These are phyloP conservation scores for Metschnikowia kunwiensis DNA, from an alignment of 805 yeast genomes.

Conservation along the genomic window DNA sequence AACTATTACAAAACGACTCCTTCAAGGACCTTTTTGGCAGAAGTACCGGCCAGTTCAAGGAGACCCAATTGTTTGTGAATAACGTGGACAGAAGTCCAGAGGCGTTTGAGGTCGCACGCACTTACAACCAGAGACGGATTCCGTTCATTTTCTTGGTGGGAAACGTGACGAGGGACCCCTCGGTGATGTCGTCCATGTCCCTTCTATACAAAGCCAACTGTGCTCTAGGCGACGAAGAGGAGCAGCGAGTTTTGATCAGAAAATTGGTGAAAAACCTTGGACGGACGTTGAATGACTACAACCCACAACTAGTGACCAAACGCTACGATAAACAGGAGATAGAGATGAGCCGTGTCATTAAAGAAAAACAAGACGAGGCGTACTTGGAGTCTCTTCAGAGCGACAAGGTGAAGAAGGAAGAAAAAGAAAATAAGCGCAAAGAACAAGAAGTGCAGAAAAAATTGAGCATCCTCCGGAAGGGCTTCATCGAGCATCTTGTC, in stretches of 20 bases:
- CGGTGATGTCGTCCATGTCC: constrained; percentile 39
- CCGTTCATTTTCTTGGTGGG: constrained; percentile 41
- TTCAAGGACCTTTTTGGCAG: constrained; percentile 22
- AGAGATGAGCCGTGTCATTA: constrained; percentile 36
- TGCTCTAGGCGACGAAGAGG: constrained; percentile 20
- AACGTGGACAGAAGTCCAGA: constrained; percentile 36
- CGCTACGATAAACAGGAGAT: constrained; percentile 40
- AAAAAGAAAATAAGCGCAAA: constrained; percentile 29
- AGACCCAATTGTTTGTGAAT: constrained; percentile 27
- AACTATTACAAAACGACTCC: constrained; percentile 14
- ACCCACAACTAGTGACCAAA: constrained; percentile 39
- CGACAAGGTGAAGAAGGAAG: constrained; percentile 53
- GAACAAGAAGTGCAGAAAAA: constrained; percentile 11
- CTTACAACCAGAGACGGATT: constrained; percentile 27
- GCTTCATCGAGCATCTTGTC: constrained; percentile 20
- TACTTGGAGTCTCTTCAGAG: constrained; percentile 40
- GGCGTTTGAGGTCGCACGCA: constrained; percentile 34
- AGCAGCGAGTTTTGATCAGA: constrained; percentile 9
- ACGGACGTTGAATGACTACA: constrained; percentile 28
- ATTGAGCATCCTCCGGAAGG: constrained; percentile 14
- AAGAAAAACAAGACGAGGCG: constrained; percentile 44
- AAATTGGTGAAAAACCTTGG: constrained; percentile 26
- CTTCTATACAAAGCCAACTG: constrained; percentile 34
- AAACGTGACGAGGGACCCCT: constrained; percentile 35
- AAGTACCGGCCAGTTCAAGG: constrained; percentile 26